These are phyloP conservation scores for Escallonia herrerae DNA, from an alignment of 129 eudicot species.

Conservation along the genomic window DNA sequence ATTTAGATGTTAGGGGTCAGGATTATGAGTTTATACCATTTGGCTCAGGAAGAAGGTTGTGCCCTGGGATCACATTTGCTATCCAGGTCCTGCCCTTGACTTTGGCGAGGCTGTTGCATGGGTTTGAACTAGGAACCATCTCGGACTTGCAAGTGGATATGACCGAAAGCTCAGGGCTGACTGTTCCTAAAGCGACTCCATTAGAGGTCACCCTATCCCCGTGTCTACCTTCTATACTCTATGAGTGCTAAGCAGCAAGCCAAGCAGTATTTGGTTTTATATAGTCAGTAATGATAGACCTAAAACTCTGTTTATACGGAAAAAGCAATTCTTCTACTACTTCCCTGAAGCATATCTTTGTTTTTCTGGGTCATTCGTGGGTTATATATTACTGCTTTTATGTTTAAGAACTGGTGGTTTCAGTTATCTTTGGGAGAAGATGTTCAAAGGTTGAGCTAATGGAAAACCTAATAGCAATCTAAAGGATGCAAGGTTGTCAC, in stretches of 20 bases:
- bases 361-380: too few species aligned
- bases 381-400: too few species aligned
- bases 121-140: slow-evolving; percentile 8
- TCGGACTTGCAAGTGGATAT: slow-evolving; percentile 3
- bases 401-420: too few species aligned
- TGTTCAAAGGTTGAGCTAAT: too few species aligned
- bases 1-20: slow-evolving; percentile 20
- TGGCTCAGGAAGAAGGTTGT: slow-evolving; percentile 27
- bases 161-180: background rate
- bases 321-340: too few species aligned
- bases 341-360: too few species aligned
- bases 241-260: background rate
- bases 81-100: slow-evolving; percentile 9
- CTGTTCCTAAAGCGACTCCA: slow-evolving; percentile 5
- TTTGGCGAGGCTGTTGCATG: slow-evolving; percentile 17
- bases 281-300: too few species aligned
- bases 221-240: slow-evolving; percentile 5
- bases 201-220: slow-evolving; percentile 11
- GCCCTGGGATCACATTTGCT: slow-evolving; percentile 18
- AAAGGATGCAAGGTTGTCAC: too few species aligned
- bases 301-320: too few species aligned
- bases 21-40: slow-evolving; percentile 26
- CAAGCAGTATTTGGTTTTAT: too few species aligned
- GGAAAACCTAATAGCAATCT: too few species aligned
- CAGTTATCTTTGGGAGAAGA: too few species aligned